These are phyloP conservation scores for Trypanosoma avium DNA, from an alignment of 208 protist species.

Conservation along the genomic window DNA sequence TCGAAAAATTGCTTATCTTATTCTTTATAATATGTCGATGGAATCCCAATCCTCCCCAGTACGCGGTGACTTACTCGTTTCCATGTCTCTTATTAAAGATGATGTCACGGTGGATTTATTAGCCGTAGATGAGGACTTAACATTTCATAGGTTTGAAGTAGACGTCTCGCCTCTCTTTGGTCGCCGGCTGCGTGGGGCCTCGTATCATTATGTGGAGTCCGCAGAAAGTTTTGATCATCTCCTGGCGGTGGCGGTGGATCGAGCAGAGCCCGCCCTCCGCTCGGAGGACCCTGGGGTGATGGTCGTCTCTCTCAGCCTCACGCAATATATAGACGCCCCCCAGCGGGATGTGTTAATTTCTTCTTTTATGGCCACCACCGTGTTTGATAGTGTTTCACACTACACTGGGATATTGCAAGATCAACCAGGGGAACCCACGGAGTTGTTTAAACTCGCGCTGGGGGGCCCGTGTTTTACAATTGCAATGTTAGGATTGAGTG, in stretches of 20 bases:
- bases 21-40: slow-evolving; percentile 42
- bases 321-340: slow-evolving; percentile 41
- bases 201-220: slow-evolving; percentile 47
- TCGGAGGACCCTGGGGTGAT: slow-evolving; percentile 76
- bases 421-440: slow-evolving; percentile 47
- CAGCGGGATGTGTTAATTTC: slow-evolving; percentile 65
- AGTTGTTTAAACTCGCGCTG: slow-evolving; percentile 62
- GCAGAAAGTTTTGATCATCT: slow-evolving; percentile 68
- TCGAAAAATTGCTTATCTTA: slow-evolving; percentile 54
- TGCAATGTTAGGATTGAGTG: slow-evolving; percentile 59
- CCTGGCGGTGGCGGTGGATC: slow-evolving; percentile 63
- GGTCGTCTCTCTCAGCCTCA: slow-evolving; percentile 62
- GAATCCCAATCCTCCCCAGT: slow-evolving; percentile 7
- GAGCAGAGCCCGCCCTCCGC: slow-evolving; percentile 63
- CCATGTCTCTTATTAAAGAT: slow-evolving; percentile 77
- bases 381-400: slow-evolving; percentile 76
- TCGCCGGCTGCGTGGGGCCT: slow-evolving; percentile 43
- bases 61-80: slow-evolving; percentile 61
- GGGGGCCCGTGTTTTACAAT: slow-evolving; percentile 53
- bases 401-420: slow-evolving; percentile 51
- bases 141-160: slow-evolving; percentile 63
- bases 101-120: slow-evolving; percentile 68
- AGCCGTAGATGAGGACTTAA: slow-evolving; percentile 44
- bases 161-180: slow-evolving; percentile 56
- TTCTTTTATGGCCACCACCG: slow-evolving; percentile 62